phyloP scores from a whole-genome alignment of 768 basidiomycete genomes.

The Dictyophora rubrovolvata region DNA sequence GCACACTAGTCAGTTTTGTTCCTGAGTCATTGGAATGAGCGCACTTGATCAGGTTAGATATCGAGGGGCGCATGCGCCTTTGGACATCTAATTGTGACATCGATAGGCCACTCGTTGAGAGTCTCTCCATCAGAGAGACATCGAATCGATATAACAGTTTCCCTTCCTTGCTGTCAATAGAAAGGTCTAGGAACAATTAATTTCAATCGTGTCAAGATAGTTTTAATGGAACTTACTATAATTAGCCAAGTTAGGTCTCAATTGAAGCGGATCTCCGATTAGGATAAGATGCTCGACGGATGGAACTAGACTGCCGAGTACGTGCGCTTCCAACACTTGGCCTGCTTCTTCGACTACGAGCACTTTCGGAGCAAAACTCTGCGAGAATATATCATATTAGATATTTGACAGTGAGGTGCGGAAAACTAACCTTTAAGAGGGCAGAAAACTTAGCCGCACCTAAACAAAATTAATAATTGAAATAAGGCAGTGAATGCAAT shows the following conservation, averaged over 20 bases:
- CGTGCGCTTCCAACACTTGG: conserved; percentile 72
- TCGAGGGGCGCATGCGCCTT: conserved; percentile 63
- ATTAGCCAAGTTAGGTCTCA: conserved; percentile 58
- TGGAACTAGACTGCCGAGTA: conserved; percentile 51
- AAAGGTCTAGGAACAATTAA: conserved; percentile 37
- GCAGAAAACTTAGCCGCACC: conserved; percentile 59
- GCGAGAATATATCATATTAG: conserved; percentile 2
- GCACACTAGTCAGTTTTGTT: not conserved
- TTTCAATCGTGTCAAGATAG: not conserved
- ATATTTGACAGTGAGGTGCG: not conserved
- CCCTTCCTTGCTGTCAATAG: conserved; percentile 56
- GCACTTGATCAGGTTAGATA: conserved; percentile 52
- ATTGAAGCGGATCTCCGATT: conserved; percentile 73
- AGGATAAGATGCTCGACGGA: conserved; percentile 63
- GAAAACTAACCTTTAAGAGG: conserved; percentile 40
- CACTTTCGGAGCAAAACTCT: conserved; percentile 52
- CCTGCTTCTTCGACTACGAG: conserved; percentile 75
- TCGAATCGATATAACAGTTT: conserved; percentile 52
- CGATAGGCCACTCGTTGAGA: conserved; percentile 41
- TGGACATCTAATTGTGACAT: conserved; percentile 70
- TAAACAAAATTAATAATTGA: conserved; percentile 16
- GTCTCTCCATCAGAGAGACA: conserved; percentile 67
- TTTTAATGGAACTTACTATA: conserved; percentile 34
- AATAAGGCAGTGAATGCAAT: not conserved
- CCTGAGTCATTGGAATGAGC: not conserved